These are phyloP conservation scores for Gossypium bickii DNA, from an alignment of 345 rosid genomes.

Conservation along the genomic window DNA sequence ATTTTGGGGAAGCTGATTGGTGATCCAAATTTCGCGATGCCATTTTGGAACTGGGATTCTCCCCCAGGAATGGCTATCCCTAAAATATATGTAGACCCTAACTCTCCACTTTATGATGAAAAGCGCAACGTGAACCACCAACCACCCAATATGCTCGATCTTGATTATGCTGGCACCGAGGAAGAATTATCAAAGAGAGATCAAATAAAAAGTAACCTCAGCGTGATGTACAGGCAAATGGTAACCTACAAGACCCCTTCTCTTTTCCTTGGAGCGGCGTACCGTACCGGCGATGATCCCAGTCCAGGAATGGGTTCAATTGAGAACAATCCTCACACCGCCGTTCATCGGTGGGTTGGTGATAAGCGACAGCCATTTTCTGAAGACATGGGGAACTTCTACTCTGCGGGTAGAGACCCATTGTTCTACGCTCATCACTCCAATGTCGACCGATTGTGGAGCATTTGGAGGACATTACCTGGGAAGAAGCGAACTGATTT, in stretches of 20 bases:
- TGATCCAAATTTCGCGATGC: background rate
- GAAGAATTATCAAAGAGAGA: background rate
- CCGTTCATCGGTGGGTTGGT: background rate
- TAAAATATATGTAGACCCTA: background rate
- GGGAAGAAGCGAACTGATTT: background rate
- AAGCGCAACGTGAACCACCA: background rate
- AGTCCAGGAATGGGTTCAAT: background rate
- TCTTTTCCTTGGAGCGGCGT: background rate
- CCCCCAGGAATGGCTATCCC: background rate
- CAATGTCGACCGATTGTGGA: background rate
- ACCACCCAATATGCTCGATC: background rate
- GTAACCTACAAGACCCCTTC: background rate
- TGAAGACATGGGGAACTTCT: background rate
- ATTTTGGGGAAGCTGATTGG: background rate
- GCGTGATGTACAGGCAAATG: background rate
- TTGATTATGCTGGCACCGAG: background rate
- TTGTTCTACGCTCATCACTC: background rate
- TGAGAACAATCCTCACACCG: background rate
- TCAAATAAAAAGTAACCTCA: background rate
- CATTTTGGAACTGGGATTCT: constrained; percentile 4
- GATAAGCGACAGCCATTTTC: background rate
- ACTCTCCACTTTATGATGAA: background rate
- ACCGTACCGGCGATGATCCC: background rate
- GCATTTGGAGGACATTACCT: background rate
- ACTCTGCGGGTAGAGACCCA: background rate